Evolutionary conservation across 108 stramenopile genomes (phyloP), one percentile per base, ranked within the genome.

Genomic region (Cyclotella choctawhatcheeana): DNA sequence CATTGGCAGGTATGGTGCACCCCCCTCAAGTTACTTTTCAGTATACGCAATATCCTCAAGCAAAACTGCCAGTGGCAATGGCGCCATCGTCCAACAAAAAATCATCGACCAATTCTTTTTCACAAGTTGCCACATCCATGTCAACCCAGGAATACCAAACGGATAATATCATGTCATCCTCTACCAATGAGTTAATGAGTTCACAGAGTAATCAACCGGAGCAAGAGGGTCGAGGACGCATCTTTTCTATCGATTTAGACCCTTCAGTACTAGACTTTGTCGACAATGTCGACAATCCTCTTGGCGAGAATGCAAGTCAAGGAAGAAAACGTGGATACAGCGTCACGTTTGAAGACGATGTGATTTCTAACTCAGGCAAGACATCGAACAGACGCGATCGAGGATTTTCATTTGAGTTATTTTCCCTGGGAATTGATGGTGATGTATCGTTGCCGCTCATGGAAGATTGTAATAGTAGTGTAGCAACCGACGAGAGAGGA

Each of bases 341-440:
- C 29, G 59, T 83, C 55, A 70, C 60, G 34, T 58, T 77, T 45
- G 53, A 63, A 29, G 47, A 48, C n/a, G 52, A 73, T 35, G 67
- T 72, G 25, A 34, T 45, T 33, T 56, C 67, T 16, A 37, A 53
- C 43, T 37, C 79, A 22, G 65, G 58, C 32, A 29, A 51, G 29
- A 18, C 5, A 8, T 32, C 61, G 12, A 32, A 51, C 22, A 65
- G 89, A 44, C 77, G 88, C 2, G 91, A 91, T 45, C 75, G 94
- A 27, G 92, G 90, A 7, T 87, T 92, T 65, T 90, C 89, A 18
- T 96, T 96, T 66, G 94, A 96, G 74, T 88, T 93, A 64, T 96
- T 96, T 51, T 86, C 88, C 7, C 91, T 96, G 79, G 86, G 88
- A 0, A 81, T 85, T 44, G 80, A 77, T 65, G 85, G 82, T 16